Evolutionary conservation across 805 yeast species (phyloP).

Genomic region (Tetrapisispora arboricola): DNA sequence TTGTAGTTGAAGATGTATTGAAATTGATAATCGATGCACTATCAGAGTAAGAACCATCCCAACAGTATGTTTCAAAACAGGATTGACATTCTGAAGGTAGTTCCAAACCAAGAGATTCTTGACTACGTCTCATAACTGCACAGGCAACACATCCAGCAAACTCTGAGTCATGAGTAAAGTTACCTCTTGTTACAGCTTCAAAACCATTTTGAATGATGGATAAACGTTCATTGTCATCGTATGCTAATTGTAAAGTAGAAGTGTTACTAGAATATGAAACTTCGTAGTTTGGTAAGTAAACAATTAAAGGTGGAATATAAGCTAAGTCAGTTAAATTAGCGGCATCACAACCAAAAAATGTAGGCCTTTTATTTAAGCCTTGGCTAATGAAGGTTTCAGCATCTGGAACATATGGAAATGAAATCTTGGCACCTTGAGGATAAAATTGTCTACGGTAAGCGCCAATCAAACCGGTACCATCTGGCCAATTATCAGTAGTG

Average conservation of each 20-base stretch:
- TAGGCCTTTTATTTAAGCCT: conserved; percentile 59
- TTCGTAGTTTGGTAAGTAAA: conserved; percentile 67
- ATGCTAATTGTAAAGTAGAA: conserved; percentile 59
- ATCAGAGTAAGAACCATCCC: conserved; percentile 33
- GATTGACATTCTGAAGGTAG: conserved; percentile 58
- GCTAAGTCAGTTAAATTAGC: conserved; percentile 47
- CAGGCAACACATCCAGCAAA: conserved; percentile 75
- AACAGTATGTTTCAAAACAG: conserved; percentile 66
- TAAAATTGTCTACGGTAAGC: conserved; percentile 52
- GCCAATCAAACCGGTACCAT: conserved; percentile 47
- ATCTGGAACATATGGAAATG: conserved; percentile 80
- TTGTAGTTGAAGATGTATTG: conserved; percentile 3
- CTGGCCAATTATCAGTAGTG: conserved; percentile 51
- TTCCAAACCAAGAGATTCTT: conserved; percentile 52
- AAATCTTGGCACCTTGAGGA: conserved; percentile 43
- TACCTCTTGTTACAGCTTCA: conserved; percentile 56
- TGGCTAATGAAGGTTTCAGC: conserved; percentile 44
- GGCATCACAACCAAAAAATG: conserved; percentile 77
- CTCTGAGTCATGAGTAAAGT: conserved; percentile 55
- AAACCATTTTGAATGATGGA: conserved; percentile 65
- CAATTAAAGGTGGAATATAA: conserved; percentile 58
- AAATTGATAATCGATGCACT: background rate
- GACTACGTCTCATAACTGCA: conserved; percentile 70
- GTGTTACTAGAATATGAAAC: conserved; percentile 58
- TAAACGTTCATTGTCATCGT: conserved; percentile 45